These are phyloP conservation scores for Pulveroboletus sp. DNA, from an alignment of 768 basidiomycete genomes.

Conservation along the genomic window DNA sequence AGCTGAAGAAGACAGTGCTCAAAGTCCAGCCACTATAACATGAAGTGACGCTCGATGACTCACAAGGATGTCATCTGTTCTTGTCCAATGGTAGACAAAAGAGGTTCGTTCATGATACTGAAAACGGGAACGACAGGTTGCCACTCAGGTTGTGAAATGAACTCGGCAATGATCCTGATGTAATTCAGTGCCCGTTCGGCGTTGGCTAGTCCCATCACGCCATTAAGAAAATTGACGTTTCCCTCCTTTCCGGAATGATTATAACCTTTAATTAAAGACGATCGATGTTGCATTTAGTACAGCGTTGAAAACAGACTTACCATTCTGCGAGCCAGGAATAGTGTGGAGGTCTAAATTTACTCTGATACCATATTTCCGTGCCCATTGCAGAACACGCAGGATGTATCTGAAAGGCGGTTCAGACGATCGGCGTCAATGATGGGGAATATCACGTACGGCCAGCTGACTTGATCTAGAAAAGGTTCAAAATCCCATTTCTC, in stretches of 20 bases:
- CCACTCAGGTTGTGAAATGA: slow-evolving; percentile 76
- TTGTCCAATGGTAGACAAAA: slow-evolving; percentile 48
- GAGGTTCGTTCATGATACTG: slow-evolving; percentile 64
- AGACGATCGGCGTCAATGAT: slow-evolving; percentile 1
- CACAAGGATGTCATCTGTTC: slow-evolving; percentile 58
- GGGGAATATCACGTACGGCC: slow-evolving; percentile 48
- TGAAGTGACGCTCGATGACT: slow-evolving; percentile 21
- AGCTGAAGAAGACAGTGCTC: slow-evolving; percentile 34
- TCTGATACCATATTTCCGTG: slow-evolving; percentile 85
- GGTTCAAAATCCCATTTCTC: slow-evolving; percentile 74
- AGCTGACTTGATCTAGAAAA: slow-evolving; percentile 66
- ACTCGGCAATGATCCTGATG: slow-evolving; percentile 71
- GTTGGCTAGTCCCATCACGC: slow-evolving; percentile 84
- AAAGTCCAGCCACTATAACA: background rate
- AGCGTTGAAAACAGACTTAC: slow-evolving; percentile 28
- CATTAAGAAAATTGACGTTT: slow-evolving; percentile 56
- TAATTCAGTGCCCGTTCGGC: slow-evolving; percentile 75
- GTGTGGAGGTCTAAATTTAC: slow-evolving; percentile 79
- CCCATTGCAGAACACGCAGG: slow-evolving; percentile 73
- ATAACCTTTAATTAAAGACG: slow-evolving; percentile 35
- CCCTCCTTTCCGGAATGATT: slow-evolving; percentile 64
- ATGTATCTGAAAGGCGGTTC: slow-evolving; percentile 50
- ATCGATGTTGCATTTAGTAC: background rate
- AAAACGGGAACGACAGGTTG: slow-evolving; percentile 56
- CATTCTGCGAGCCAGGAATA: slow-evolving; percentile 77